These are phyloP conservation scores for Pseudomassariella vexata DNA, from an alignment of 2,329 filamentous ascomycete genomes.

Conservation along the genomic window DNA sequence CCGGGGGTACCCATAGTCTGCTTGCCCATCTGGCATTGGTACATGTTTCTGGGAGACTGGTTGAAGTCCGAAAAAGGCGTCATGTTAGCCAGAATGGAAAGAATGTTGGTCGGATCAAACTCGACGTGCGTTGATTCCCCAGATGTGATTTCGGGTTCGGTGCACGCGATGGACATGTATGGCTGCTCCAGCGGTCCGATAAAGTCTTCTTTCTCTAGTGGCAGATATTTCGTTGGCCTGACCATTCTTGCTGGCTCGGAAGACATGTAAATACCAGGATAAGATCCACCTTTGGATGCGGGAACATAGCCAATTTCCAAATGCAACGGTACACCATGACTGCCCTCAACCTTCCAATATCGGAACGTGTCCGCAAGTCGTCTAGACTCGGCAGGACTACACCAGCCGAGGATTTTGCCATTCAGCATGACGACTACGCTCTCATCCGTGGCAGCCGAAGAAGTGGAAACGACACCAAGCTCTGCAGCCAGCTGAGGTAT, in stretches of 20 bases:
- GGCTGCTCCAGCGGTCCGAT: slow-evolving; percentile 94
- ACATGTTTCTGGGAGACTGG: slow-evolving; percentile 98
- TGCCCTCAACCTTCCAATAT: slow-evolving; percentile 91
- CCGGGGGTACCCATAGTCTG: slow-evolving; percentile 98
- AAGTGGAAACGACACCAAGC: slow-evolving; percentile 70
- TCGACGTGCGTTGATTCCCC: slow-evolving; percentile 91
- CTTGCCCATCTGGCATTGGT: slow-evolving; percentile 99
- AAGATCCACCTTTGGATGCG: slow-evolving; percentile 83
- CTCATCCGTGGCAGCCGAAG: slow-evolving; percentile 74
- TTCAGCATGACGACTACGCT: slow-evolving; percentile 88
- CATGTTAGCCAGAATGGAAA: slow-evolving; percentile 97
- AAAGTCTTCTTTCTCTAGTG: slow-evolving; percentile 77
- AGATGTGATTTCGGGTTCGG: slow-evolving; percentile 81
- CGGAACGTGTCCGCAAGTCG: slow-evolving; percentile 80
- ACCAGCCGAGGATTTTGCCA: slow-evolving; percentile 85
- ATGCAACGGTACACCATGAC: slow-evolving; percentile 70
- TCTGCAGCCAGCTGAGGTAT: slow-evolving; percentile 70
- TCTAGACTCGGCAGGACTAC: slow-evolving; percentile 74
- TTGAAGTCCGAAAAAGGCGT: slow-evolving; percentile 99
- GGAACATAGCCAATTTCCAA: slow-evolving; percentile 92
- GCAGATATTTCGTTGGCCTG: slow-evolving; percentile 85
- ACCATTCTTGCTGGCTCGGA: slow-evolving; percentile 83
- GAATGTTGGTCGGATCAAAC: slow-evolving; percentile 88
- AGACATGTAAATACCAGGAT: slow-evolving; percentile 92
- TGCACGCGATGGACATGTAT: slow-evolving; percentile 95